Evolutionary conservation across 2,329 filamentous ascomycete genomes (phyloP), one percentile per base, ranked within the genome.

Genomic region (Zasmidium citrigriseum): DNA sequence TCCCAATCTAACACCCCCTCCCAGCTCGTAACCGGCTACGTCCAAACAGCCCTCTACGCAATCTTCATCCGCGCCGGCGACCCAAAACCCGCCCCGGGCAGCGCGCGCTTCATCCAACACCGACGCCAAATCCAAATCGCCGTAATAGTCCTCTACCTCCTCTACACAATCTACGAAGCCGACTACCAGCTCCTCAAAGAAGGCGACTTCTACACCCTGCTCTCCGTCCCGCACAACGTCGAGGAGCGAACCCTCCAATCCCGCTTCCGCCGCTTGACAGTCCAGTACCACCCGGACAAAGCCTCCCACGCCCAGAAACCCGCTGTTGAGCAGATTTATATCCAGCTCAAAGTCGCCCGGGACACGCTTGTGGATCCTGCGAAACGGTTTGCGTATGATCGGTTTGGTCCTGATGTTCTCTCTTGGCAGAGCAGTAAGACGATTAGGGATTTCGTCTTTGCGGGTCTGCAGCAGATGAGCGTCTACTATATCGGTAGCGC

Each of bases 101-200:
- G 83, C n/a, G 82, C 86, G 1, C 86, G 86, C 64, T 90, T 85
- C 73, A 80, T 83, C 63, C 82, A 83, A 57, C 90, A 98, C 78
- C 88, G 91, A 60, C 89, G 89, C 58, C 85, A 86, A 67, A 93
- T 97, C 72, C 87, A 95, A 73, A 88, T 93, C 71, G 80, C 88
- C 66, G 90, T 98, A 69, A 88, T 98, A 52, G 80, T 88, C 50
- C 78, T 85, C 60, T 99, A 98, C 78, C 89, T 98, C 38, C 77
- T 89, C 64, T 97, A 96, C 81, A 96, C 92, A 48, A 86, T 98
- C 68, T 95, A 93, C 78, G 93, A 98, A 77, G 89, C 91, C 69
- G 90, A 96, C 81, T 86, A 90, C 78, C 86, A 91, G 63, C 82
- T 96, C 24, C 88, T 86, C 62, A 79, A 82, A 46, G 79, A 82